Percentiles rank a stretch among this genome's conserved stretches.
phyloP scores from a whole-genome alignment of 345 rosid genomes.

The Hirschfeldia incana region DNA sequence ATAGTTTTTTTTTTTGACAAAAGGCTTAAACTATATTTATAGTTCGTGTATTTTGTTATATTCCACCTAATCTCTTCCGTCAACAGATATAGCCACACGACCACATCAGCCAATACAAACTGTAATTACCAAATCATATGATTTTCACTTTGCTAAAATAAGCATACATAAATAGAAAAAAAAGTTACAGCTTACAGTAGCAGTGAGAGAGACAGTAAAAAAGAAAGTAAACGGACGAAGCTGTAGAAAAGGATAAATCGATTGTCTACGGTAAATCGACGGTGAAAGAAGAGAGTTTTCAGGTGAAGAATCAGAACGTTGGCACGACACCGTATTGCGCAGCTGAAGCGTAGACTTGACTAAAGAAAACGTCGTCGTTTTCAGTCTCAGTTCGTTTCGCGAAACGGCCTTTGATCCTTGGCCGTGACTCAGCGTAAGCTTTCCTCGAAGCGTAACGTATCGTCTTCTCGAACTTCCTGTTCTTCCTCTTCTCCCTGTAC shows the following conservation, averaged over 20 bases:
- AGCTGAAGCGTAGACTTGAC: constrained; percentile 28
- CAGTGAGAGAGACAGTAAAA: neutral
- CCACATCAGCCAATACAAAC: constrained; percentile 8
- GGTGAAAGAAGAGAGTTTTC: neutral
- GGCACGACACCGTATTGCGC: constrained; percentile 79
- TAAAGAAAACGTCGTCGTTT: constrained; percentile 41
- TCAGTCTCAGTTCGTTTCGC: constrained; percentile 70
- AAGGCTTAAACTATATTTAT: neutral
- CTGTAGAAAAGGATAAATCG: constrained; percentile 15
- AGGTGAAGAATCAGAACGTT: constrained; percentile 41
- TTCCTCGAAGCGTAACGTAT: constrained; percentile 91
- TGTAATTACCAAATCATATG: constrained; percentile 25
- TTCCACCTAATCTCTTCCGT: neutral
- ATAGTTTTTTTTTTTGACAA: too few species aligned
- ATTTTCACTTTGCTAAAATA: constrained; percentile 17
- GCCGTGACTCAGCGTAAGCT: constrained; percentile 94
- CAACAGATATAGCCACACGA: constrained; percentile 5
- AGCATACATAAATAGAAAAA: constrained; percentile 14
- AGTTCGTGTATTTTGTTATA: neutral
- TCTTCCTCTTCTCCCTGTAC: constrained; percentile 97
- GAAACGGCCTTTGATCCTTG: constrained; percentile 94
- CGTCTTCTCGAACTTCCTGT: constrained; percentile 93
- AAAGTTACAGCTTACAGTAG: constrained; percentile 29
- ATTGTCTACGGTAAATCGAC: constrained; percentile 34
- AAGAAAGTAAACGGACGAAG: neutral